phyloP scores from a whole-genome alignment of 495 filamentous ascomycete genomes.

The Tuber borchii region DNA sequence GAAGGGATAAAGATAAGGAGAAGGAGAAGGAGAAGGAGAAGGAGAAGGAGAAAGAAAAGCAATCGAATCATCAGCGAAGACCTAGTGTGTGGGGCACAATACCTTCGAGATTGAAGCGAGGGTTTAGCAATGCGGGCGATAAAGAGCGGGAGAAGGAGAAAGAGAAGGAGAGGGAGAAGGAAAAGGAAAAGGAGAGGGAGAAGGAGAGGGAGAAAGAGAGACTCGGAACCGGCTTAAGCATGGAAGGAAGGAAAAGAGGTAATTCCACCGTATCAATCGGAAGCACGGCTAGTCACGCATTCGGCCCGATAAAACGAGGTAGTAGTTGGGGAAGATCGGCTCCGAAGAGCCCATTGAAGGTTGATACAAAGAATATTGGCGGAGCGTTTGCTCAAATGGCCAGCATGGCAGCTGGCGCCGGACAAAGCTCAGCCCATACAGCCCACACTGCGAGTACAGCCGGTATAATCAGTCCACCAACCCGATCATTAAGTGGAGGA shows the following conservation, averaged over 20 bases:
- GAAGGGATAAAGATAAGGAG: slow-evolving; percentile 37
- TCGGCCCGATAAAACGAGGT: slow-evolving; percentile 18
- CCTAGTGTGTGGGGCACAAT: slow-evolving; percentile 32
- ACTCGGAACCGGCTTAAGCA: slow-evolving; percentile 1
- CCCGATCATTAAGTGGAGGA: slow-evolving; percentile 39
- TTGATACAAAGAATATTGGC: slow-evolving; percentile 34
- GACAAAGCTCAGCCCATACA: slow-evolving; percentile 31
- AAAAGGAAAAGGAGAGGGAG: slow-evolving; percentile 21
- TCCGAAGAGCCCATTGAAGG: slow-evolving; percentile 11
- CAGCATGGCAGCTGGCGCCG: slow-evolving; percentile 32
- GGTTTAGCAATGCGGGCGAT: slow-evolving; percentile 36
- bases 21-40: slow-evolving; percentile 36
- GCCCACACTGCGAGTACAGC: slow-evolving; percentile 18
- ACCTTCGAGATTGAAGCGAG: slow-evolving; percentile 33
- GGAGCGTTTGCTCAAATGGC: slow-evolving; percentile 36
- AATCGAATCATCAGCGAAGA: slow-evolving; percentile 19
- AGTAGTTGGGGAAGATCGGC: slow-evolving; percentile 19
- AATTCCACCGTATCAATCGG: slow-evolving; percentile 18
- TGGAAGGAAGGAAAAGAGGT: slow-evolving; percentile 16
- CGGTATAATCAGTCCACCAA: slow-evolving; percentile 17
- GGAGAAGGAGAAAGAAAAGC: slow-evolving; percentile 6
- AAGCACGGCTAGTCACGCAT: slow-evolving; percentile 6
- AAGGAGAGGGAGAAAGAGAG: slow-evolving; percentile 17
- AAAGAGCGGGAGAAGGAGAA: slow-evolving; percentile 23
- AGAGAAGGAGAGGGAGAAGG: slow-evolving; percentile 22